These are phyloP conservation scores for Phytophthora pinifolia DNA, from an alignment of 352 stramenopile species.

Conservation along the genomic window DNA sequence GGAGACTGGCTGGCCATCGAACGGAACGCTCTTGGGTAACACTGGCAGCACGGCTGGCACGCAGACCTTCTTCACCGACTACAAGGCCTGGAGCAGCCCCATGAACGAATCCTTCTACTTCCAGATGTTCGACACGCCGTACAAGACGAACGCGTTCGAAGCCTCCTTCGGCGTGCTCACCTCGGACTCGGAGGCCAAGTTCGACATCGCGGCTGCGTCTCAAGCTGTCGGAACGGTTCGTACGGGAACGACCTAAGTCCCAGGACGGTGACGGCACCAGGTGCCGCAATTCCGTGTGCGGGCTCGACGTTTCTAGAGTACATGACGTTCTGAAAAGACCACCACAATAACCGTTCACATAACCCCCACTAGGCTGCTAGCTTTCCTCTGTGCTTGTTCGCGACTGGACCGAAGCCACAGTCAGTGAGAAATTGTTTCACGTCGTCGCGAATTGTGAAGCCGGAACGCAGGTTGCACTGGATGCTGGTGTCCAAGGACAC, in stretches of 20 bases:
- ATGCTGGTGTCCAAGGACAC: constrained; percentile 93
- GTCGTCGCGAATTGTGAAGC: constrained; percentile 36
- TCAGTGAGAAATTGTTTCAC: constrained; percentile 35
- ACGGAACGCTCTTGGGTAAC: constrained; percentile 29
- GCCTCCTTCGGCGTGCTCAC: constrained; percentile 49
- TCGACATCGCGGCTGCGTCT: constrained; percentile 8
- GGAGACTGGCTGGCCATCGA: constrained; percentile 53
- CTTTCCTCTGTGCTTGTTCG: background rate
- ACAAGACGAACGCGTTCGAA: constrained; percentile 45
- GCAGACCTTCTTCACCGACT: constrained; percentile 44
- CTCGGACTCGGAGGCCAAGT: constrained; percentile 28
- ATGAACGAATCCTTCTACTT: constrained; percentile 61
- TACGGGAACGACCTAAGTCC: no score
- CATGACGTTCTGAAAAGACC: constrained; percentile 17
- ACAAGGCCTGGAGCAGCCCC: constrained; percentile 52
- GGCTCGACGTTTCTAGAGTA: constrained; percentile 25
- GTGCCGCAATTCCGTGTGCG: background rate
- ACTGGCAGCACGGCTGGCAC: constrained; percentile 22
- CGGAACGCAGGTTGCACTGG: constrained; percentile 94
- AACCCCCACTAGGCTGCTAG: background rate
- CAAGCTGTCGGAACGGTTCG: constrained; percentile 7
- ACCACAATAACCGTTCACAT: constrained; percentile 13
- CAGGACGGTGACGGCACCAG: no score
- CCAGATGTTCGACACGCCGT: constrained; percentile 65
- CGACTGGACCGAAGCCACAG: constrained; percentile 36